A percentile compares a stretch with the other conserved stretches of the same genome.
Evolutionary conservation across 352 stramenopile genomes (phyloP).

Genomic region (Phytopythium sindhum): DNA sequence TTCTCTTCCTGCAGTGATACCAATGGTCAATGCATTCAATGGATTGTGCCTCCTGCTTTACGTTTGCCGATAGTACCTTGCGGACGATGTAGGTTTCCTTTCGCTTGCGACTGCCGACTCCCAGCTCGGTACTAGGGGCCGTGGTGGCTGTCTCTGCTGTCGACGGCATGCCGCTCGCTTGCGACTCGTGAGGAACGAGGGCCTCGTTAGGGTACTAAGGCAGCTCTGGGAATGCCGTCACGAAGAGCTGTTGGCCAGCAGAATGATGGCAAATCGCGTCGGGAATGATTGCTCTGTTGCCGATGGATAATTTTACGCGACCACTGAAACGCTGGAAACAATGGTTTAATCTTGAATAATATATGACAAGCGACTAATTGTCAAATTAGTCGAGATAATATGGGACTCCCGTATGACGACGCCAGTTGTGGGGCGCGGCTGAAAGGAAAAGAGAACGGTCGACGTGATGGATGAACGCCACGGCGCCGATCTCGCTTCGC

Average conservation of each 20-base stretch:
- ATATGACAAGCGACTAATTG: too few relatives aligned
- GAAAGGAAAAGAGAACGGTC: too few relatives aligned
- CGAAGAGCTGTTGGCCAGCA: not conserved
- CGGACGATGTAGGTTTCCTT: constrained; percentile 7
- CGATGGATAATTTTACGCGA: not conserved
- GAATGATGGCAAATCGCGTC: not conserved
- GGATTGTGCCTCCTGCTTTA: not conserved
- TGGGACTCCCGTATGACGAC: too few relatives aligned
- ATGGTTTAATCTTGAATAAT: too few relatives aligned
- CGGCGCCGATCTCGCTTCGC: too few relatives aligned
- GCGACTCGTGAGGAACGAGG: too few relatives aligned
- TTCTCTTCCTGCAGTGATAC: constrained; percentile 14
- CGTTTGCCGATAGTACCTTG: constrained; percentile 2
- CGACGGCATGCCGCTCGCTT: not conserved
- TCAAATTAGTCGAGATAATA: not conserved
- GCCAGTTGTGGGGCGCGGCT: too few relatives aligned
- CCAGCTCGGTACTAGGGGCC: not conserved
- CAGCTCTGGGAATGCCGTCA: not conserved
- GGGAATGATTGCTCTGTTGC: not conserved
- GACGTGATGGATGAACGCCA: not conserved
- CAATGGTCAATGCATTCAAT: not conserved
- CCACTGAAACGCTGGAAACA: too few relatives aligned
- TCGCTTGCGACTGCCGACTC: not conserved
- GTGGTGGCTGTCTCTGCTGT: not conserved
- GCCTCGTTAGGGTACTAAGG: too few relatives aligned